Evolutionary conservation across 345 rosid genomes (phyloP), one percentile per base, ranked within the genome.

Genomic region (Mallotus nudiflorus): DNA sequence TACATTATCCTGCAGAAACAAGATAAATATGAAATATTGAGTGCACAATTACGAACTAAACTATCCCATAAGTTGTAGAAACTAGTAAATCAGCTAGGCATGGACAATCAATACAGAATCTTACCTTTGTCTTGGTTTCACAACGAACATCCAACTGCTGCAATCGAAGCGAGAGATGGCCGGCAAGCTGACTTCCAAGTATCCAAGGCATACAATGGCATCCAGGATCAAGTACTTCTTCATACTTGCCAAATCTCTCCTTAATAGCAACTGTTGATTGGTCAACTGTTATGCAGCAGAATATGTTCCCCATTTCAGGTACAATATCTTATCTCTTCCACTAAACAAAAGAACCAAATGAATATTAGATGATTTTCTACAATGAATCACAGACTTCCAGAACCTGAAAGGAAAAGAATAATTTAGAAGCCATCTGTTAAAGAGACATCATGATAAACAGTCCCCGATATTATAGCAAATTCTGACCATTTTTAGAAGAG

Each of bases 61-160:
- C 46, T 42, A 42, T 33, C n/a, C n/a, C n/a, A n/a, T n/a, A n/a
- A n/a, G n/a, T n/a, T n/a, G n/a, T n/a, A n/a, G n/a, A n/a, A n/a
- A n/a, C n/a, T n/a, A n/a, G n/a, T n/a, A n/a, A n/a, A n/a, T n/a
- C n/a, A n/a, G n/a, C n/a, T n/a, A n/a, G n/a, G n/a, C n/a, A n/a
- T n/a, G n/a, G n/a, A n/a, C n/a, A 33, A 33, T 33, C 1, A 25
- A 22, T 25, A 0, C 24, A 3, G 33, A 56, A 6, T 13, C 52
- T 14, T 3, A 24, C 75, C 75, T 72, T 72, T 10, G 76, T 72
- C 37, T 62, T 71, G 29, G 68, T 39, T 20, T 71, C 68, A 16
- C 74, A 70, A n/a, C 65, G 66, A 33, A 73, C 67, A 73, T 66
- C 76, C n/a, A 73, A 48, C 50, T 73, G 76, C 37, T 66, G 76